phyloP scores from a whole-genome alignment of 2,329 filamentous ascomycete species.

The Rhexocercosporidium sp. region DNA sequence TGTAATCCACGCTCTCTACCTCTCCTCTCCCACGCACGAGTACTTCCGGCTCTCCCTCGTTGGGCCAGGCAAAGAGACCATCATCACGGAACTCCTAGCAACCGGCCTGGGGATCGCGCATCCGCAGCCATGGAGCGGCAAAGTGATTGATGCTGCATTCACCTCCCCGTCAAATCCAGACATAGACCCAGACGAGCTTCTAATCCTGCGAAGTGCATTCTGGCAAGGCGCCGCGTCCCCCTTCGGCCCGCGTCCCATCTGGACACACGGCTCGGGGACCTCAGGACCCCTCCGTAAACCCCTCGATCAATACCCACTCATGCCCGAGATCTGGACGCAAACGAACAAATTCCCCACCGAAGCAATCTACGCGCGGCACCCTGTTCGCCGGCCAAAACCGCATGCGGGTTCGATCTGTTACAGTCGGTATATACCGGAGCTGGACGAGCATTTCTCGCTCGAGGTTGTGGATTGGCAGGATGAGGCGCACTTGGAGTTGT shows the following conservation, averaged over 20 bases:
- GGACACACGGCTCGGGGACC: conserved; percentile 46
- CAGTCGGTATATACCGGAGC: conserved; percentile 78
- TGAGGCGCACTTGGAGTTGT: conserved; percentile 68
- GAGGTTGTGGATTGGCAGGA: conserved; percentile 72
- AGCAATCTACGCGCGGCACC: conserved; percentile 65
- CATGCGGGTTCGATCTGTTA: conserved; percentile 73
- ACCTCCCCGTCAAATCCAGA: not conserved
- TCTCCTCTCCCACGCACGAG: conserved; percentile 42
- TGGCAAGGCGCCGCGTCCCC: conserved; percentile 75
- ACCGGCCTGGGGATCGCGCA: conserved; percentile 34
- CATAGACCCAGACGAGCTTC: conserved; percentile 42
- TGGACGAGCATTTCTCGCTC: conserved; percentile 79
- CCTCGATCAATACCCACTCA: conserved; percentile 44
- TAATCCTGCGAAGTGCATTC: conserved; percentile 63
- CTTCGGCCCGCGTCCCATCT: conserved; percentile 66
- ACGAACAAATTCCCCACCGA: conserved; percentile 41
- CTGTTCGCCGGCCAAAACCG: conserved; percentile 74
- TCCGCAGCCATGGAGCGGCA: conserved; percentile 24
- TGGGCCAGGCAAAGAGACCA: conserved; percentile 37
- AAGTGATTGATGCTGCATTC: not conserved
- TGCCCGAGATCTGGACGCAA: conserved; percentile 50
- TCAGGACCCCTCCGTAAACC: conserved; percentile 46
- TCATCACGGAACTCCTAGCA: conserved; percentile 41
- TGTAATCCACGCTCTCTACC: conserved; percentile 46
- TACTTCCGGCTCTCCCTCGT: conserved; percentile 43